Evolutionary conservation across 495 filamentous ascomycete species (phyloP).

Genomic region (Neurospora pannonica): DNA sequence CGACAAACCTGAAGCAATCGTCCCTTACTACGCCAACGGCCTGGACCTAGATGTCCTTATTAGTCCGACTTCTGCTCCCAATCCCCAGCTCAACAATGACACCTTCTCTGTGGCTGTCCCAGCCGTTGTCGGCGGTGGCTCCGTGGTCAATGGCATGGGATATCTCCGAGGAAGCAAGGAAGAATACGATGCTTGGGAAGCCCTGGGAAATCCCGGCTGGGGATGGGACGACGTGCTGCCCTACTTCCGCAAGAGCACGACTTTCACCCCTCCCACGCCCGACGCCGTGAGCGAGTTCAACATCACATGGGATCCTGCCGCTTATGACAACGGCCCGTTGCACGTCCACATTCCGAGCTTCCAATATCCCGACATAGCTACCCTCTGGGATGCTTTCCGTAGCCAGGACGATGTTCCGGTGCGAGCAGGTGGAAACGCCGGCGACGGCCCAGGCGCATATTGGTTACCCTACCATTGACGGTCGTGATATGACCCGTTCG

Average conservation of each 20-base stretch:
- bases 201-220: constrained; percentile 53
- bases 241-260: constrained; percentile 39
- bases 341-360: constrained; percentile 14
- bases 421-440: constrained; percentile 4
- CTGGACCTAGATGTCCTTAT: constrained; percentile 13
- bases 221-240: constrained; percentile 40
- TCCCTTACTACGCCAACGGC: constrained; percentile 13
- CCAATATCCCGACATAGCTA: constrained; percentile 14
- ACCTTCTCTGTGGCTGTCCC: constrained; percentile 13
- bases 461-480: constrained; percentile 17
- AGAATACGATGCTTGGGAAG: constrained; percentile 55
- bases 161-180: constrained; percentile 42
- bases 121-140: constrained; percentile 33
- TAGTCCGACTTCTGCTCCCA: constrained; percentile 20
- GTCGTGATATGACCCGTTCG: constrained; percentile 11
- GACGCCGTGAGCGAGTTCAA: constrained; percentile 18
- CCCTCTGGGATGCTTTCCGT: constrained; percentile 13
- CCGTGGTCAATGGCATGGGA: constrained; percentile 36
- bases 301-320: constrained; percentile 13
- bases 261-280: constrained; percentile 15
- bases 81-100: constrained; percentile 16
- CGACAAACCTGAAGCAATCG: constrained; percentile 17
- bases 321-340: constrained; percentile 14
- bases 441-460: constrained; percentile 8
- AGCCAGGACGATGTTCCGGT: constrained; percentile 4